These are phyloP conservation scores for Pythium chondricola DNA, from an alignment of 352 stramenopile genomes.

Conservation along the genomic window DNA sequence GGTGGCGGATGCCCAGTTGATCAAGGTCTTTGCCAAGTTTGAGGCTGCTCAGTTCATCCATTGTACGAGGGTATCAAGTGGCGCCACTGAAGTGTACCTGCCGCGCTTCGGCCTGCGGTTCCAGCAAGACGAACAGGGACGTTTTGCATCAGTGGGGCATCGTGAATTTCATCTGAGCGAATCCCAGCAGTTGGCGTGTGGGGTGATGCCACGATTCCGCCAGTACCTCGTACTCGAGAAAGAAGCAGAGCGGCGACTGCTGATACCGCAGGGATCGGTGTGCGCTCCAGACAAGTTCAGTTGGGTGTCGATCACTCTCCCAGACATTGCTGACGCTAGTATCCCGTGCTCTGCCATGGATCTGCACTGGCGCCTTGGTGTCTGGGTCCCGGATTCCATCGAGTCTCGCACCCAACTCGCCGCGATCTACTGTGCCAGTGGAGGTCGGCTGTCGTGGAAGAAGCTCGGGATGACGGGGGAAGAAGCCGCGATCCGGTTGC, in stretches of 20 bases:
- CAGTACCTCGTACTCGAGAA: constrained; percentile 11
- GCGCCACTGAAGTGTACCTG: constrained; percentile 28
- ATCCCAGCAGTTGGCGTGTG: not conserved
- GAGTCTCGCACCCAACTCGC: constrained; percentile 32
- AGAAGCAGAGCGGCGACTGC: not conserved
- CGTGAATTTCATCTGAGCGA: constrained; percentile 7
- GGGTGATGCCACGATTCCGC: constrained; percentile 3
- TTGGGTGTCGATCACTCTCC: too few relatives aligned
- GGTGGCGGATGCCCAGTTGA: constrained; percentile 4
- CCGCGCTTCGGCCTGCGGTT: constrained; percentile 40
- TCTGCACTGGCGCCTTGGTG: constrained; percentile 24
- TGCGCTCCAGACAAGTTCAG: constrained; percentile 4
- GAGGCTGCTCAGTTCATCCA: constrained; percentile 31
- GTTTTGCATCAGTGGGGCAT: constrained; percentile 29
- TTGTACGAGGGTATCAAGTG: constrained; percentile 11
- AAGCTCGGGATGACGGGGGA: constrained; percentile 37
- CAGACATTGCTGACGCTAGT: too few relatives aligned
- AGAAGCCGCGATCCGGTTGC: constrained; percentile 33
- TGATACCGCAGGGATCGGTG: not conserved
- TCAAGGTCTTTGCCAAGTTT: constrained; percentile 32
- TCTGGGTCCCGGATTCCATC: constrained; percentile 32
- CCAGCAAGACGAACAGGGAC: constrained; percentile 6
- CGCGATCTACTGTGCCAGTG: constrained; percentile 26
- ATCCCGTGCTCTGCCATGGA: constrained; percentile 10
- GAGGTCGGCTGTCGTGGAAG: constrained; percentile 21